Base-by-base conservation (phyloP, 441 rosid species). In the Brassica hybrid region DNA sequence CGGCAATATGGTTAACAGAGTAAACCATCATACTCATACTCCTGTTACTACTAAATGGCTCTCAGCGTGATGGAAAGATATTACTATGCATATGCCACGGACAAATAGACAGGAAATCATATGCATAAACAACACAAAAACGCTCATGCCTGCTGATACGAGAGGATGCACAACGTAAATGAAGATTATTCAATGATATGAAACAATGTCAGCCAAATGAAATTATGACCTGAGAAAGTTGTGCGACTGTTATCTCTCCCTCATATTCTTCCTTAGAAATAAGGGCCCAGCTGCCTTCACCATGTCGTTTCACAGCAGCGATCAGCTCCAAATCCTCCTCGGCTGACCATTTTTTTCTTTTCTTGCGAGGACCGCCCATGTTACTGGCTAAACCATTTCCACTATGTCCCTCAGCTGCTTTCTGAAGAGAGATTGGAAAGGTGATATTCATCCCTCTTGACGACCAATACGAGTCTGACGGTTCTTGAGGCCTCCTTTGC, bases 281-380 rank as follows among this genome's bases (percentile, higher is more conserved):
- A 79, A 73, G 83, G 48, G 90, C 87, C 98, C 98, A 93, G 83
- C 84, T 93, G 75, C 96, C 94, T 82, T 89, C 97, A 72, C 98
- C 98, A 72, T 78, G 82, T 89, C 88, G 89, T 71, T 88, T 75
- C 69, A 93, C 97, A 83, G 93, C 91, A 82, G 87, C 82, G 59
- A 86, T 77, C 73, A 93, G 81, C 75, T 88, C 89, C 48, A 38
- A 41, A 81, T 93, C 98, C 76, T 93, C 97, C 43, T 82, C 84
- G 32, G 79, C 50, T 27, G 91, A 80, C 98, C 98, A 93, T 65
- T 83, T 77, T 72, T 87, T 91, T 76, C 95, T 88, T 84, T 78
- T 91, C 86, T 85, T 90, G 69, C 89, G 88, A 60, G 86, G 45
- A 75, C n/a, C n/a, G n/a, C 87, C 89, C 77, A 77, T 17, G 71